Percentiles rank a stretch among this genome's conserved stretches.
Evolutionary conservation across 495 filamentous ascomycete species (phyloP).

Genomic region (Lasiosphaeria ovina): DNA sequence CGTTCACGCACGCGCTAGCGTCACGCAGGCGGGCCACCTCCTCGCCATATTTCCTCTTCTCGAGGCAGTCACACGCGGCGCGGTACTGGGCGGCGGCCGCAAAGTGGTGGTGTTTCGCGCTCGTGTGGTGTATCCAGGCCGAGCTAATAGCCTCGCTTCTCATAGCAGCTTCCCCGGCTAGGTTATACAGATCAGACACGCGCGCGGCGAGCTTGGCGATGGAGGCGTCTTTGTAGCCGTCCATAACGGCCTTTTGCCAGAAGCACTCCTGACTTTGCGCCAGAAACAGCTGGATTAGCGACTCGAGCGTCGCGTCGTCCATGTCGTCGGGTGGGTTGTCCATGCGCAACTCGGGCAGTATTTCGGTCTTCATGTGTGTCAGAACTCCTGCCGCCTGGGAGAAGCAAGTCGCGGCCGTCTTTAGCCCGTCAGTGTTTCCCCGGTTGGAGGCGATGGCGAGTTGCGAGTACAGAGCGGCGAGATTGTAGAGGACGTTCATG

Average conservation of each 20-base stretch:
- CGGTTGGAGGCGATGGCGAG: conserved; percentile 80
- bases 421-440: conserved; percentile 76
- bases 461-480: conserved; percentile 90
- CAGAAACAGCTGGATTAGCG: conserved; percentile 77
- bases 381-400: conserved; percentile 86
- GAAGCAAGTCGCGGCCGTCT: conserved; percentile 87
- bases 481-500: conserved; percentile 88
- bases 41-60: conserved; percentile 93
- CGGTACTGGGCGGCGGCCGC: conserved; percentile 93
- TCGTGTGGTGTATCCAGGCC: conserved; percentile 98
- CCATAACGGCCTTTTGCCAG: conserved; percentile 96
- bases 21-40: conserved; percentile 87
- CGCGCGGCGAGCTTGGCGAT: conserved; percentile 90
- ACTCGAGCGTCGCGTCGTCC: conserved; percentile 83
- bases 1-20: conserved; percentile 76
- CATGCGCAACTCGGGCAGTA: conserved; percentile 82
- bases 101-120: conserved; percentile 96
- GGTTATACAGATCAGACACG: conserved; percentile 87
- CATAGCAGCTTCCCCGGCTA: conserved; percentile 79
- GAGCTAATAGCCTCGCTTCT: conserved; percentile 86
- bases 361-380: conserved; percentile 68
- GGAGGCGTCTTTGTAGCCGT: conserved; percentile 83
- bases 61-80: conserved; percentile 88
- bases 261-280: conserved; percentile 96
- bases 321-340: conserved; percentile 86